These are phyloP conservation scores for Isabelozyma pseudorhagii DNA, from an alignment of 805 yeast genomes.

Conservation along the genomic window DNA sequence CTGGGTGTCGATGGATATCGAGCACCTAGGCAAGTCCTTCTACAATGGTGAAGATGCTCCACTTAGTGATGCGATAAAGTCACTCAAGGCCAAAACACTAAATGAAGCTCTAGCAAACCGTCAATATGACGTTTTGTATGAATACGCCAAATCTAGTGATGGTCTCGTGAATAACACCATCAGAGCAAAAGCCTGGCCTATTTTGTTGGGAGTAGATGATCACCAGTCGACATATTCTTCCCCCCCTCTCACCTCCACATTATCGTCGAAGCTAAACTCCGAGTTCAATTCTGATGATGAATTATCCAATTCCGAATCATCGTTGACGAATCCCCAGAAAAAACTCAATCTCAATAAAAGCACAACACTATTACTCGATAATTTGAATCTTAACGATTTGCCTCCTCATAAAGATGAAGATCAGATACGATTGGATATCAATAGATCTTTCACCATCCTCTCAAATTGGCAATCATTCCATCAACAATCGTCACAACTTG, in stretches of 20 bases:
- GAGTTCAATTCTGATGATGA: neutral
- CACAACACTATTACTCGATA: conserved; percentile 14
- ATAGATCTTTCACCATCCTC: conserved; percentile 56
- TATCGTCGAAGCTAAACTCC: neutral
- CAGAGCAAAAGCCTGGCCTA: conserved; percentile 51
- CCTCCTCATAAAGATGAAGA: conserved; percentile 66
- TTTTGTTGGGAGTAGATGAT: conserved; percentile 31
- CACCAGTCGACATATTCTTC: neutral
- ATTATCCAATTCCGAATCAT: neutral
- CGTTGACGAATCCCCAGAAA: neutral
- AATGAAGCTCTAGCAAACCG: conserved; percentile 33
- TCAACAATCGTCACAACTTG: conserved; percentile 8
- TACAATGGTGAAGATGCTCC: conserved; percentile 41
- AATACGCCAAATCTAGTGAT: conserved; percentile 41
- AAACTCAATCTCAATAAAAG: conserved; percentile 3
- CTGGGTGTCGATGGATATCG: conserved; percentile 52
- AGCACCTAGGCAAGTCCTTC: conserved; percentile 44
- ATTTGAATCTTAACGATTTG: conserved; percentile 23
- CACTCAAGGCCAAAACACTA: conserved; percentile 35
- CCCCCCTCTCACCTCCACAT: neutral
- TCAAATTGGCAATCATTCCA: conserved; percentile 26
- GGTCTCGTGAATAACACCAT: conserved; percentile 44
- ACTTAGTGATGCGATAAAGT: conserved; percentile 33
- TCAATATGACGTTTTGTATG: conserved; percentile 19
- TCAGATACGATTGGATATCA: conserved; percentile 77